These are phyloP conservation scores for Ilyonectria destructans DNA, from an alignment of 2,329 filamentous ascomycete species.

Conservation along the genomic window DNA sequence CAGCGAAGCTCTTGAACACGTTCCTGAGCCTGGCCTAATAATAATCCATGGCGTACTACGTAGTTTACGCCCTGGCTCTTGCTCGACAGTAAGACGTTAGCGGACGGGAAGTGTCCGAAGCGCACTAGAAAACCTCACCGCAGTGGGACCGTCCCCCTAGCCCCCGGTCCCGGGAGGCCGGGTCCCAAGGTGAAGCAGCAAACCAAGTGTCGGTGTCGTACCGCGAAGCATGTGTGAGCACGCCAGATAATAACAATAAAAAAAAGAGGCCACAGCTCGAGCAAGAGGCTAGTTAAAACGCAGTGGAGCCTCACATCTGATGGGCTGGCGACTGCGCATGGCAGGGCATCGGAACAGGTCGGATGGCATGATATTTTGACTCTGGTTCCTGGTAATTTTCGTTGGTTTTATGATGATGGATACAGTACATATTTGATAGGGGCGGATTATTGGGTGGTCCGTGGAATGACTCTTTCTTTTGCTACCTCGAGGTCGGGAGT, in stretches of 20 bases:
- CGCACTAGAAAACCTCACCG: constrained; percentile 24
- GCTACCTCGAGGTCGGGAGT: constrained; percentile 6
- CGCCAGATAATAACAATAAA: background rate
- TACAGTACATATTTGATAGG: constrained; percentile 26
- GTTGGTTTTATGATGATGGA: constrained; percentile 30
- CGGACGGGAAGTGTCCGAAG: constrained; percentile 35
- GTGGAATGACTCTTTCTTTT: constrained; percentile 33
- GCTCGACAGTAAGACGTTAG: constrained; percentile 11
- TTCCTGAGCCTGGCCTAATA: constrained; percentile 11
- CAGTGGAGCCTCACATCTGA: background rate
- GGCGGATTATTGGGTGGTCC: constrained; percentile 33
- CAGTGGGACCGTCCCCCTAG: constrained; percentile 8
- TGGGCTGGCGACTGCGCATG: constrained; percentile 7
- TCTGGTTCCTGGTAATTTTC: constrained; percentile 22
- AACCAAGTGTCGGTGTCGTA: constrained; percentile 2
- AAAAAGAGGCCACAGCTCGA: background rate
- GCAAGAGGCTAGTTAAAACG: background rate
- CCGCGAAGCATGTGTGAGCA: background rate
- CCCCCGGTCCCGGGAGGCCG: background rate
- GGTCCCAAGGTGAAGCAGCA: constrained; percentile 24
- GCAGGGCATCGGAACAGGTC: constrained; percentile 42
- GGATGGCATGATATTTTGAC: constrained; percentile 29
- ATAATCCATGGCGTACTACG: constrained; percentile 13
- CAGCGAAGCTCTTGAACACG: constrained; percentile 10
- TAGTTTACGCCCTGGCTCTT: background rate